phyloP scores from a whole-genome alignment of 768 basidiomycete genomes.

The Tephrocybe sp. region DNA sequence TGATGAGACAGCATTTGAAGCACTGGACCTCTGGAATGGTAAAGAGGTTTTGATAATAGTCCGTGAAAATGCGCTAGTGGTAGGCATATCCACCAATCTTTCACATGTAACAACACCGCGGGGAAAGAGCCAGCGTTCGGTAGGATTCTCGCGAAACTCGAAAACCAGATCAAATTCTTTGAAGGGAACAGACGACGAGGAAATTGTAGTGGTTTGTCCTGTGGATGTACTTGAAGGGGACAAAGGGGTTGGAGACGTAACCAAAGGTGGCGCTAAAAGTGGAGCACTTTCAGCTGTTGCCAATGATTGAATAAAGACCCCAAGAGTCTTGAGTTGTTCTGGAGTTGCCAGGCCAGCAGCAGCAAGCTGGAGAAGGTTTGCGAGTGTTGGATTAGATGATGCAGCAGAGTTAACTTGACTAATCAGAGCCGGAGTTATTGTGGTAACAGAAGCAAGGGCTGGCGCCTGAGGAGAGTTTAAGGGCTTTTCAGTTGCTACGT shows the following conservation, averaged over 20 bases:
- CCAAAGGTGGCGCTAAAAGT: conserved; percentile 11
- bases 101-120: conserved; percentile 55
- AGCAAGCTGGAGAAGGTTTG: conserved; percentile 62
- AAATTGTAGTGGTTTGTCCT: conserved; percentile 2
- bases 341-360: conserved; percentile 58
- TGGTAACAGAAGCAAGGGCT: conserved; percentile 39
- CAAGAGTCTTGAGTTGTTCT: conserved; percentile 66
- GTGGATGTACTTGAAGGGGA: conserved; percentile 12
- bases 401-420: conserved; percentile 67
- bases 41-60: conserved; percentile 43
- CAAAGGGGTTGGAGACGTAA: conserved; percentile 3
- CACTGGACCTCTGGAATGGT: conserved; percentile 32
- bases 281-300: conserved; percentile 30
- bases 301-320: conserved; percentile 69
- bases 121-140: conserved; percentile 69
- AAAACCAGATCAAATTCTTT: conserved; percentile 73
- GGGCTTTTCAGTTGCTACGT: conserved; percentile 1
- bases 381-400: conserved; percentile 62
- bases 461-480: conserved; percentile 39
- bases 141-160: conserved; percentile 62
- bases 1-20: background rate
- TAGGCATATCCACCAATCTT: conserved; percentile 24
- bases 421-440: conserved; percentile 57
- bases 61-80: conserved; percentile 20
- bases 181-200: conserved; percentile 24